These are phyloP conservation scores for Platanthera zijinensis DNA, from an alignment of 106 monocot species.

Conservation along the genomic window DNA sequence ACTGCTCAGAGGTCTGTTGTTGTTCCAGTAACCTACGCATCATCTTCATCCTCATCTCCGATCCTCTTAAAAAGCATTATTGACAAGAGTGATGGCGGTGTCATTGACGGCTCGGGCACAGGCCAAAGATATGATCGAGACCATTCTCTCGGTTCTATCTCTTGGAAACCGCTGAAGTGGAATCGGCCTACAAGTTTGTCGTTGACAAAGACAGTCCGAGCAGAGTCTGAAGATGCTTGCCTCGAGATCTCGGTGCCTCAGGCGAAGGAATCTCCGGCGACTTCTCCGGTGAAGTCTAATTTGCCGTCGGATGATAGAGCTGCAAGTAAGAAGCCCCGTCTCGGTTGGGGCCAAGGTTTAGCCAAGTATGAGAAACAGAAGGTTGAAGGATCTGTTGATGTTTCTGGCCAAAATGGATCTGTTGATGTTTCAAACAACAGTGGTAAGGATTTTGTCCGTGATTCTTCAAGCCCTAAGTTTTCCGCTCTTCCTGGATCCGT, in stretches of 20 bases:
- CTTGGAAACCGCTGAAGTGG: slow-evolving; percentile 63
- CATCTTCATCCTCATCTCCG: slow-evolving; percentile 15
- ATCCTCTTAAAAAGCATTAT: slow-evolving; percentile 21
- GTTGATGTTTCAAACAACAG: slow-evolving; percentile 13
- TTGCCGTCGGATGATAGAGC: slow-evolving; percentile 35
- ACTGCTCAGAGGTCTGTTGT: slow-evolving; percentile 59
- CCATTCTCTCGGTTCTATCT: slow-evolving; percentile 29
- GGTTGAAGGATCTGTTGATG: slow-evolving; percentile 52
- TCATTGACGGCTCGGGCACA: slow-evolving; percentile 33
- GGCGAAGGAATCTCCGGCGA: slow-evolving; percentile 36
- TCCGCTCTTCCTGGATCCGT: slow-evolving; percentile 13
- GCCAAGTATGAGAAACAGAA: slow-evolving; percentile 90
- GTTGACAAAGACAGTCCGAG: slow-evolving; percentile 15
- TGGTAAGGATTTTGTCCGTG: slow-evolving; percentile 12
- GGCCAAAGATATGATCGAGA: slow-evolving; percentile 34
- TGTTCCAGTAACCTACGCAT: slow-evolving; percentile 17
- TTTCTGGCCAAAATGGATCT: slow-evolving; percentile 11
- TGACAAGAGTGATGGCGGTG: slow-evolving; percentile 21
- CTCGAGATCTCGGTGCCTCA: slow-evolving; percentile 24
- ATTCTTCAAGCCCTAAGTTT: slow-evolving; percentile 17
- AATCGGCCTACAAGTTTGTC: slow-evolving; percentile 29
- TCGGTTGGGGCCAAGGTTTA: slow-evolving; percentile 94
- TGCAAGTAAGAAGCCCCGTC: slow-evolving; percentile 73
- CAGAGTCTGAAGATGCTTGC: slow-evolving; percentile 26
- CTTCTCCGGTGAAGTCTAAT: slow-evolving; percentile 22